Base-by-base conservation (phyloP, 768 basidiomycete species). In the Peribolospora baueri region DNA sequence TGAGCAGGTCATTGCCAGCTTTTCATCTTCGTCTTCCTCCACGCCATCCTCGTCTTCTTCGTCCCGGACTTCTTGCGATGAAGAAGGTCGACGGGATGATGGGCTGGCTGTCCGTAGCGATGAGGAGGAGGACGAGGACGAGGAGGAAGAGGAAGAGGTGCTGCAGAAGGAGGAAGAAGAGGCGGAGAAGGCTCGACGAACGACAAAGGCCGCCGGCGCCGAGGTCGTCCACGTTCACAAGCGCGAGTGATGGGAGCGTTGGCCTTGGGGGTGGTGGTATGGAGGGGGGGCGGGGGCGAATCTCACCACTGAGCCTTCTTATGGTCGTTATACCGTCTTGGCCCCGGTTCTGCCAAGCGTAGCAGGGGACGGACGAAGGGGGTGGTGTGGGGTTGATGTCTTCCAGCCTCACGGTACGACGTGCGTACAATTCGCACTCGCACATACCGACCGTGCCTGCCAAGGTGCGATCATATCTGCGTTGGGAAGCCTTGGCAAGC, bases 151-250 rank as follows among this genome's bases (percentile, higher is more conserved):
- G 49, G 48, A 60, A 11, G 50, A 53, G 47, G 41, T 56, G 42
- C 48, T 61, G 48, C 54, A 60, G 56, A 60, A 60, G 58, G 45
- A 59, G 10, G 53, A 55, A 55, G 57, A 43, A 25, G 57, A 58
- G 57, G 46, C 54, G 43, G 51, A 56, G 53, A 56, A 58, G 50
- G 46, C 50, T 25, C 25, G 25, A 25, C 25, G 25, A 58, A 57
- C 56, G 58, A 57, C 57, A 58, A 58, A 46, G 54, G 53, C 11
- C 43, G 53, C 38, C 41, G 5, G 7, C 13, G 13, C 7, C 7
- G 4, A 2, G 8, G 7, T n/a, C 3, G 11, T 45, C 0, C 5
- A 0, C 5, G 0, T 25, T 0, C 14, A 5, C 4, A 2, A 40
- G 14, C 5, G 48, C n/a, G 5, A 2, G 38, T n/a, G 48, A 51